Conservation (phyloP, 2,329 filamentous ascomycete species). For the Arthrobotrys sinensis region DNA sequence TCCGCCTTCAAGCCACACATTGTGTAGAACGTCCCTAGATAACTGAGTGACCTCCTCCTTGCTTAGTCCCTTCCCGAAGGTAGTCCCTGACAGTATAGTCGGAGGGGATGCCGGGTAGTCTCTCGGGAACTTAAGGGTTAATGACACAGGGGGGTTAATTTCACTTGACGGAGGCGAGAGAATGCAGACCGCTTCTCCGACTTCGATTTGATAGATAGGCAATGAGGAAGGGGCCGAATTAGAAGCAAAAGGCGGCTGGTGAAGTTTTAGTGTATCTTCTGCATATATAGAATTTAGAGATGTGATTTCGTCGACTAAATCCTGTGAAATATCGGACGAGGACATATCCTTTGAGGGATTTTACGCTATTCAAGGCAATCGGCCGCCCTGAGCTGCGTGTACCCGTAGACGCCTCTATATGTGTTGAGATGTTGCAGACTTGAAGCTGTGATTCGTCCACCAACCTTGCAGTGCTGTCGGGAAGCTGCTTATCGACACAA, state of each 20-base stretch:
- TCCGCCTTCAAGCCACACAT: slow-evolving; percentile 79
- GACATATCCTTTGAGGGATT: slow-evolving; percentile 26
- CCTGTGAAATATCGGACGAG: slow-evolving; percentile 60
- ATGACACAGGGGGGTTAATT: slow-evolving; percentile 72
- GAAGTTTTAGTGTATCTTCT: slow-evolving; percentile 65
- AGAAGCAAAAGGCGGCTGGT: slow-evolving; percentile 64
- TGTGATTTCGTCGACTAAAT: slow-evolving; percentile 80
- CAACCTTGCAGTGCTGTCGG: slow-evolving; percentile 14
- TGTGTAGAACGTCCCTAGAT: slow-evolving; percentile 77
- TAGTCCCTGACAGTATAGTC: slow-evolving; percentile 82
- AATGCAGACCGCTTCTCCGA: slow-evolving; percentile 70
- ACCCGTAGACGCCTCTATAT: slow-evolving; percentile 34
- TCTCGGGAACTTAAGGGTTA: slow-evolving; percentile 77
- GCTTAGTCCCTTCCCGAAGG: slow-evolving; percentile 77
- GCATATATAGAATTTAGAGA: slow-evolving; percentile 87
- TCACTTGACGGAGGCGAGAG: slow-evolving; percentile 77
- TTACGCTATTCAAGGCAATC: not conserved
- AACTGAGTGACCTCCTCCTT: slow-evolving; percentile 78
- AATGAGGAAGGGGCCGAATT: slow-evolving; percentile 1
- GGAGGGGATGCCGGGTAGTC: slow-evolving; percentile 84
- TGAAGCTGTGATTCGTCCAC: slow-evolving; percentile 57
- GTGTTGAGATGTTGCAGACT: slow-evolving; percentile 45
- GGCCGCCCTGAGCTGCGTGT: slow-evolving; percentile 18
- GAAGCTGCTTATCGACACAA: slow-evolving; percentile 50
- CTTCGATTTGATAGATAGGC: slow-evolving; percentile 13